Base-by-base conservation (phyloP, 345 rosid genomes). In the Camelina neglecta region DNA sequence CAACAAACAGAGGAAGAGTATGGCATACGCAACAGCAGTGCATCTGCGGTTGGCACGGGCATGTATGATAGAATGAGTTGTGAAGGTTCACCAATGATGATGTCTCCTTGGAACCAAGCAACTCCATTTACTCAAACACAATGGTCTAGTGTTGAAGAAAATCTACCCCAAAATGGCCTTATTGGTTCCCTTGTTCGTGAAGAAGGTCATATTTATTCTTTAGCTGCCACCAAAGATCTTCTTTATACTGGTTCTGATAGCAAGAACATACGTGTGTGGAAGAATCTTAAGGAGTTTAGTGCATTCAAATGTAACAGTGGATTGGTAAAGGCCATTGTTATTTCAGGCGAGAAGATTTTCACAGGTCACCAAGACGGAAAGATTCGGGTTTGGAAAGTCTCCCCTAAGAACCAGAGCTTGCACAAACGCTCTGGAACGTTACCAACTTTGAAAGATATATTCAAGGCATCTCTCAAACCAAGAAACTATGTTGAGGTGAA, bases 251-350 rank as follows among this genome's bases (percentile, higher is more conserved):
- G 98, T 50, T 92, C 98, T 2, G 98, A 92, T 72, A 88, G 96
- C 83, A 94, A 94, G 81, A 94, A 92, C 83, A 92, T 94, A 84
- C 97, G 95, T 5, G 98, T 92, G 6, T 92, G 98, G 97, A 92
- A 92, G 83, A 86, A 90, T 75, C 79, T 94, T 18, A 84, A 94
- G 74, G 98, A 94, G 72, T 92, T 88, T 36, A 76, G 95, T 11
- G 97, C 90, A 0, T 94, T 94, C 72, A 92, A 94, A 82, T 89
- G 97, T 2, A 94, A 90, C 78, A 92, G 97, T 12, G 98, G 98
- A 2, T 80, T 94, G 80, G 98, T 94, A 8, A 92, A 94, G 67
- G 92, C 96, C 29, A 94, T 94, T 68, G 92, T 90, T 31, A 83
- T 94, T 29, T 78, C 92, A 6, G 90, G 93, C 0, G 90, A 85